Percentiles rank a stretch among this genome's conserved stretches.
phyloP scores from a whole-genome alignment of 345 rosid genomes.

The Aquilaria sinensis region DNA sequence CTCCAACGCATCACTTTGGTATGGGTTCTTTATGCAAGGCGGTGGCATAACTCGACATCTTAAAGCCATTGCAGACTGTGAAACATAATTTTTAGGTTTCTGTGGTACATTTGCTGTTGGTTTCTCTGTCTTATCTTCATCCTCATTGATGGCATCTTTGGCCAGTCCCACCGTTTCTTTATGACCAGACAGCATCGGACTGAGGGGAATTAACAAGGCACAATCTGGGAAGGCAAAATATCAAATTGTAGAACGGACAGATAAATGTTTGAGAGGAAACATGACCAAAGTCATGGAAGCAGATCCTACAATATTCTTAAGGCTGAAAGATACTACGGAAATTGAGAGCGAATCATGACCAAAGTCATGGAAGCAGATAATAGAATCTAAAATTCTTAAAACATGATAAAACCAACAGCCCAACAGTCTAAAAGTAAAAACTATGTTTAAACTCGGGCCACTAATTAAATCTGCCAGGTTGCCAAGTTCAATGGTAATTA shows the following conservation, averaged over 20 bases:
- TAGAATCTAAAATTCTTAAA: not conserved
- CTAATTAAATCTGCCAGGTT: too few species aligned
- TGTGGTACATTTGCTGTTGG: constrained; percentile 21
- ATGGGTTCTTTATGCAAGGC: constrained; percentile 95
- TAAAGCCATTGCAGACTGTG: constrained; percentile 81
- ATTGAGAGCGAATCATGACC: too few species aligned
- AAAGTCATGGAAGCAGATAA: not conserved
- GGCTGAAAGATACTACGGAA: too few species aligned
- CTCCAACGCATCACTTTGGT: constrained; percentile 44
- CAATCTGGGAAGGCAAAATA: constrained; percentile 28
- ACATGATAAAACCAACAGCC: not conserved
- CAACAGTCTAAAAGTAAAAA: not conserved
- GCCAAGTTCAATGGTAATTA: not conserved
- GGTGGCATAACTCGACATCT: constrained; percentile 91
- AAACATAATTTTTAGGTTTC: constrained; percentile 50
- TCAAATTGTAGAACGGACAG: constrained; percentile 5
- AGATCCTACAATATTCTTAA: not conserved
- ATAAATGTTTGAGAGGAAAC: too few species aligned
- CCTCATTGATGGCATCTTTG: constrained; percentile 30
- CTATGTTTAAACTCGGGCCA: too few species aligned
- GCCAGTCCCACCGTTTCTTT: constrained; percentile 39
- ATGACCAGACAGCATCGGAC: constrained; percentile 38
- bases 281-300: not conserved
- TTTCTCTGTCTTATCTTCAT: constrained; percentile 39
- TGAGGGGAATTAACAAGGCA: constrained; percentile 29